Evolutionary conservation across 176 grass and related monocot species (phyloP).

Genomic region (bread wheat (Triticum aestivum)): DNA sequence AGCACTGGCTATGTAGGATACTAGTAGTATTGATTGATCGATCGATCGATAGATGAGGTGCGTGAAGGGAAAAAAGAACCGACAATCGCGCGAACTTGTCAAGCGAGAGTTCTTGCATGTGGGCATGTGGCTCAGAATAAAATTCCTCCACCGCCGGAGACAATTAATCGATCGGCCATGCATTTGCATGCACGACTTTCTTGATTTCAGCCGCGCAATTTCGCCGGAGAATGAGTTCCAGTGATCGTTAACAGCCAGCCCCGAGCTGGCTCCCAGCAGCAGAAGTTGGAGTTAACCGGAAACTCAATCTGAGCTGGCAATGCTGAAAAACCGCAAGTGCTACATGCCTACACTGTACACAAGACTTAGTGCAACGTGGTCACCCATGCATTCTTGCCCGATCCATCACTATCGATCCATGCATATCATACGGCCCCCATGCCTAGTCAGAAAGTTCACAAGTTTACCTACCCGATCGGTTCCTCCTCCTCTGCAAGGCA

Average conservation of each 20-base stretch:
- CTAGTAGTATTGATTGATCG: too few species aligned
- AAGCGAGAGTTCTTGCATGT: background rate
- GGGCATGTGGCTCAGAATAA: background rate
- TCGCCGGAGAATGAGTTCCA: background rate
- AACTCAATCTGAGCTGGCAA: background rate
- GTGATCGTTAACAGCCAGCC: background rate
- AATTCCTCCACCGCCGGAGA: background rate
- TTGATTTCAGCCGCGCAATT: background rate
- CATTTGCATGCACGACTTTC: background rate
- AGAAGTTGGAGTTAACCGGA: background rate
- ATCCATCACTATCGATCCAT: background rate
- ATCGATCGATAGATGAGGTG: background rate
- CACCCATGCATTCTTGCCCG: background rate
- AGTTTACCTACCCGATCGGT: background rate
- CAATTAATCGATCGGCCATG: background rate
- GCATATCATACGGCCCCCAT: background rate
- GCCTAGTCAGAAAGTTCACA: background rate
- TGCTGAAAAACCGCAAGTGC: background rate
- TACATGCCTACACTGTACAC: too few species aligned
- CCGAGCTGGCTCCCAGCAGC: background rate
- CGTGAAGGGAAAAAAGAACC: background rate
- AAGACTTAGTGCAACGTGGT: too few species aligned
- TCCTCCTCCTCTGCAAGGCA: background rate
- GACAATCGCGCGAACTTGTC: background rate
- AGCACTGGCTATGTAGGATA: background rate